Percentiles rank a stretch among this genome's conserved stretches.
Conservation (phyloP, 768 basidiomycete genomes). For the Tricholoma matsutake region DNA sequence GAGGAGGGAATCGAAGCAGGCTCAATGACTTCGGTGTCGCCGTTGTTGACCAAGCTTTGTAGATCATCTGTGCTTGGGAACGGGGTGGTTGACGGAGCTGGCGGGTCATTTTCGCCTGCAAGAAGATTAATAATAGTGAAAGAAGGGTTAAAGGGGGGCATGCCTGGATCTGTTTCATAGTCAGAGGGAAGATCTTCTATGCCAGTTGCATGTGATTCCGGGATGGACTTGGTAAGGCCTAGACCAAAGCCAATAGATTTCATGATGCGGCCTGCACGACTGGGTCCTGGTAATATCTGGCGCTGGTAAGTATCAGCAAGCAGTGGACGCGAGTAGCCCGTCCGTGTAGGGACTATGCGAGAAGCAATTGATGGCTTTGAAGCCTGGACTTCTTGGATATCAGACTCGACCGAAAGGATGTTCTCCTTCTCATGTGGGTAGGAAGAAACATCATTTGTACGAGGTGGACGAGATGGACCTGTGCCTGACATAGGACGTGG, state of each 20-base stretch:
- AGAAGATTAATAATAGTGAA: conserved; percentile 1
- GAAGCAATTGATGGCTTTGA: conserved; percentile 22
- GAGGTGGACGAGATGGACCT: conserved; percentile 9
- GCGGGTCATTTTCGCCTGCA: conserved; percentile 16
- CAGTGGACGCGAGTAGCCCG: conserved; percentile 26
- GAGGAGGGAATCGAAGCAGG: conserved; percentile 21
- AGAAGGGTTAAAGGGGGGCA: conserved; percentile 2
- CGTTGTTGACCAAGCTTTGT: conserved; percentile 17
- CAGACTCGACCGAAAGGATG: conserved; percentile 35
- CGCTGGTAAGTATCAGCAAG: conserved; percentile 28
- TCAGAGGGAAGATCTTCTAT: conserved; percentile 18
- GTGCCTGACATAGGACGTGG: conserved; percentile 10
- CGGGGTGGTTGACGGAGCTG: conserved; percentile 16
- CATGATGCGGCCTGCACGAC: conserved; percentile 48
- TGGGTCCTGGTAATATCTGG: conserved; percentile 43
- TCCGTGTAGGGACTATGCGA: conserved; percentile 10
- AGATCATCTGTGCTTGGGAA: conserved; percentile 16
- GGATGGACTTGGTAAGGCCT: conserved; percentile 15
- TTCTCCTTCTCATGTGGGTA: conserved; percentile 48
- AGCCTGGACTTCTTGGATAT: conserved; percentile 21
- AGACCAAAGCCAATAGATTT: conserved; percentile 25
- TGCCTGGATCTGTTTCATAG: conserved; percentile 41
- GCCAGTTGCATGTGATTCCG: conserved; percentile 39
- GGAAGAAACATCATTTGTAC: conserved; percentile 25
- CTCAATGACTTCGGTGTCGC: conserved; percentile 32